Evolutionary conservation across 1,284 basidiomycete genomes (phyloP).

Genomic region (Sporisorium scitamineum): DNA sequence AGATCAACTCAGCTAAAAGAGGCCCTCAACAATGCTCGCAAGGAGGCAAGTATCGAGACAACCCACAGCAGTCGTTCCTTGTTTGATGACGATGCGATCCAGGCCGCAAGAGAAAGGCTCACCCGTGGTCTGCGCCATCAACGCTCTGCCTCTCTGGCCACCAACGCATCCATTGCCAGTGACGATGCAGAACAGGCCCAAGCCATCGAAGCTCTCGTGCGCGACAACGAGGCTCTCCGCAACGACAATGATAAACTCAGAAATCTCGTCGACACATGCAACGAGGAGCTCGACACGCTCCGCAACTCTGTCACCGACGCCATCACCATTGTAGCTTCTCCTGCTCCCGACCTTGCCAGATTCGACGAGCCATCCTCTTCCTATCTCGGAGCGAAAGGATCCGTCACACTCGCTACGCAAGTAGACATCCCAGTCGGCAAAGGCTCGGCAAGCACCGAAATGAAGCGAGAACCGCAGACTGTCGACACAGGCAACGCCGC

Average conservation of each 20-base stretch:
- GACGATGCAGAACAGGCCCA: constrained; percentile 23
- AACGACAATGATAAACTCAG: constrained; percentile 47
- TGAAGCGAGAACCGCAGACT: neutral
- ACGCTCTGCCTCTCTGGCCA: constrained; percentile 19
- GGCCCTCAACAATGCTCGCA: constrained; percentile 38
- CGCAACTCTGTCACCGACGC: constrained; percentile 39
- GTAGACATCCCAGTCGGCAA: neutral
- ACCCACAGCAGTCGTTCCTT: constrained; percentile 12
- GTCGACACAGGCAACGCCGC: neutral
- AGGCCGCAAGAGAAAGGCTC: constrained; percentile 39
- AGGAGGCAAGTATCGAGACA: constrained; percentile 18
- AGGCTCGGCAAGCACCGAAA: neutral
- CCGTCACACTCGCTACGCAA: neutral
- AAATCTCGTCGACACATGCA: constrained; percentile 50
- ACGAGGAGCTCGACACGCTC: constrained; percentile 54
- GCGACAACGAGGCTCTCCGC: constrained; percentile 55
- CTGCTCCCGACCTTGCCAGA: constrained; percentile 22
- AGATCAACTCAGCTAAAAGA: constrained; percentile 38
- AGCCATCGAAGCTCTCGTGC: constrained; percentile 33
- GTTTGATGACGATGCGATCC: constrained; percentile 39
- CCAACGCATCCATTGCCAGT: constrained; percentile 2
- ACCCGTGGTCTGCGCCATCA: constrained; percentile 33
- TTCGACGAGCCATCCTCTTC: constrained; percentile 11
- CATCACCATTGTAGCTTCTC: constrained; percentile 30
- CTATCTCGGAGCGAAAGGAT: constrained; percentile 1